A percentile compares a stretch with the other conserved stretches of the same genome.
These are phyloP conservation scores for Skeletonema menzelii DNA, from an alignment of 108 stramenopile genomes.

Conservation along the genomic window DNA sequence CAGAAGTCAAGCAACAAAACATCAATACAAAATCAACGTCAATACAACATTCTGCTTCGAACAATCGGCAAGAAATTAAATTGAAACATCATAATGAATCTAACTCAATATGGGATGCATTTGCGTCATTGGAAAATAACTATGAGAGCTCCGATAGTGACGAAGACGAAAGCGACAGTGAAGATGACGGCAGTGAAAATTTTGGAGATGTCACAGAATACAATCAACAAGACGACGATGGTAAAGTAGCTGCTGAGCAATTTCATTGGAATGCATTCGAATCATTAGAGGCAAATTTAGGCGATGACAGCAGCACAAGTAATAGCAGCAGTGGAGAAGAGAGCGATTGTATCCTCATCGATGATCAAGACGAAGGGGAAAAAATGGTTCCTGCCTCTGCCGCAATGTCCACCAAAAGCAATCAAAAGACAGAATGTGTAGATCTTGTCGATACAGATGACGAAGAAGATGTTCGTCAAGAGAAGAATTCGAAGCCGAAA, in stretches of 20 bases:
- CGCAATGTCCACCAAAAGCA: not conserved
- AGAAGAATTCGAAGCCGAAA: not conserved
- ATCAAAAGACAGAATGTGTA: not conserved
- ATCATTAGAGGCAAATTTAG: not conserved
- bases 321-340: not conserved
- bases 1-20: too few relatives aligned
- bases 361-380: not conserved
- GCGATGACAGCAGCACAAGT: too few relatives aligned
- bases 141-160: slow-evolving; percentile 5
- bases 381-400: not conserved
- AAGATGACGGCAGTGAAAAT: not conserved
- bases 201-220: not conserved
- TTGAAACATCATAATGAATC: not conserved
- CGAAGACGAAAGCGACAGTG: not conserved
- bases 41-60: not conserved
- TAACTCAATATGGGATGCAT: slow-evolving; percentile 15
- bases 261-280: not conserved
- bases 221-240: not conserved
- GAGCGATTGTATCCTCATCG: not conserved
- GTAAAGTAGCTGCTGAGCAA: not conserved
- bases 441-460: slow-evolving; percentile 30
- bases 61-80: not conserved
- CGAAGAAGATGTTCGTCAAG: not conserved
- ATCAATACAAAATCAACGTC: too few relatives aligned
- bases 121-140: slow-evolving; percentile 13